Base-by-base conservation (phyloP, 495 filamentous ascomycete genomes). In the Penicillium coprophilum region DNA sequence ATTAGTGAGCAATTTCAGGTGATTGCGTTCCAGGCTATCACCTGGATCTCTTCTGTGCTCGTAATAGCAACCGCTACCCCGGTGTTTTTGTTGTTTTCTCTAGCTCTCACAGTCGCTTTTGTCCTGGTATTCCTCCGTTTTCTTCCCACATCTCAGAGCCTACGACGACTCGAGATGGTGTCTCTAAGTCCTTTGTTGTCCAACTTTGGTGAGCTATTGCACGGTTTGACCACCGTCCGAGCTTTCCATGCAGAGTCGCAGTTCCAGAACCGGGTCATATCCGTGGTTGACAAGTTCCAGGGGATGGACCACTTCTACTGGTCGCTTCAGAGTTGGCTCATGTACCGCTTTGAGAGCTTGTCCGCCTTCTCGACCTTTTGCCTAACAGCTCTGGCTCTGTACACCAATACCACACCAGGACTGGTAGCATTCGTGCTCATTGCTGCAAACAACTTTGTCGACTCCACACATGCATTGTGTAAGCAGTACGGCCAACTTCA, bases 301-400 rank as follows among this genome's bases (percentile, higher is more conserved):
- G 91, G 89, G 59, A 92, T 92, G 87, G 90, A 95, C 64, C 90
- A 95, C 69, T 91, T 95, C 72, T 95, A 92, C 72, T 95, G 90
- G 90, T 87, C 82, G 46, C 75, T 93, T 7, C 89, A 93, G 62
- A 80, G 83, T 24, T 95, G 90, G 90, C 77, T 95, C 8, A 84
- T 82, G 64, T 90, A 85, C 61, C 87, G 90, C 30, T 93, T 90
- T 59, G 87, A 90, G 65, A 65, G 76, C 39, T 69, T 93, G 12
- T 89, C 88, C 2, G 87, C 85, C 0, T 58, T 78, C 19, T 88
- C 89, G 11, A 90, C 87, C 0, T 90, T 92, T 54, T 64, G 81
- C 3, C 69, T 95, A 24, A 89, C 88, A 1, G 70, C 83, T 23
- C 71, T 92, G 12, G 89, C 89, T 6, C 70, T 95, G 11, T 86